Evolutionary conservation across 2,329 filamentous ascomycete species (phyloP).

Genomic region (Aureobasidium sp.): DNA sequence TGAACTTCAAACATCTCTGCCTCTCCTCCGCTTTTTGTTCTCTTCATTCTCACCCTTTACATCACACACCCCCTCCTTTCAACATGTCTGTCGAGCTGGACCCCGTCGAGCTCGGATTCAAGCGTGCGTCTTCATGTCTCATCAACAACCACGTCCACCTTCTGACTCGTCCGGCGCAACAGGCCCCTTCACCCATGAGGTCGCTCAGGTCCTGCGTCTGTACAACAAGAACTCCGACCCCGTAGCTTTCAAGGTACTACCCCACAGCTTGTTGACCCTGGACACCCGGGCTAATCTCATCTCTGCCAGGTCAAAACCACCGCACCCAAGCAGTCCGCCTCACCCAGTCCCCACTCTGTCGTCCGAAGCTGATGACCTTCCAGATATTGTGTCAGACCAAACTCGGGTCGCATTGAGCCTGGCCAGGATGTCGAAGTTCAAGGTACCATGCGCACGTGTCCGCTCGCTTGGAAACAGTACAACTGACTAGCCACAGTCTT

Average conservation of each 20-base stretch:
- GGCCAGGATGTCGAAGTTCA: slow-evolving; percentile 86
- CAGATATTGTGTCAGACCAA: slow-evolving; percentile 96
- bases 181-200: slow-evolving; percentile 60
- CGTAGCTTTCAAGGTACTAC: slow-evolving; percentile 56
- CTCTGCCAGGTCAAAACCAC: slow-evolving; percentile 84
- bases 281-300: not conserved
- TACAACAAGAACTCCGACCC: slow-evolving; percentile 52
- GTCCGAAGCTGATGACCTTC: slow-evolving; percentile 16
- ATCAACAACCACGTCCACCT: not conserved
- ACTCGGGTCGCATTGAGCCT: slow-evolving; percentile 91
- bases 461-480: slow-evolving; percentile 12
- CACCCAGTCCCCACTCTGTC: not conserved
- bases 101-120: slow-evolving; percentile 85
- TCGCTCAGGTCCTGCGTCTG: slow-evolving; percentile 54
- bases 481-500: slow-evolving; percentile 55
- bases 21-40: not conserved
- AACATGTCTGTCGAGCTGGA: slow-evolving; percentile 93
- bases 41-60: not conserved
- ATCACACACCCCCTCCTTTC: slow-evolving; percentile 19
- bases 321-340: slow-evolving; percentile 88
- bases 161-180: slow-evolving; percentile 15
- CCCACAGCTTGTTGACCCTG: not conserved
- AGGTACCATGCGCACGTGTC: slow-evolving; percentile 49
- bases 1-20: not conserved
- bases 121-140: slow-evolving; percentile 56